Base-by-base conservation (phyloP, 257 asterid genomes). In the Asclepias syriaca region DNA sequence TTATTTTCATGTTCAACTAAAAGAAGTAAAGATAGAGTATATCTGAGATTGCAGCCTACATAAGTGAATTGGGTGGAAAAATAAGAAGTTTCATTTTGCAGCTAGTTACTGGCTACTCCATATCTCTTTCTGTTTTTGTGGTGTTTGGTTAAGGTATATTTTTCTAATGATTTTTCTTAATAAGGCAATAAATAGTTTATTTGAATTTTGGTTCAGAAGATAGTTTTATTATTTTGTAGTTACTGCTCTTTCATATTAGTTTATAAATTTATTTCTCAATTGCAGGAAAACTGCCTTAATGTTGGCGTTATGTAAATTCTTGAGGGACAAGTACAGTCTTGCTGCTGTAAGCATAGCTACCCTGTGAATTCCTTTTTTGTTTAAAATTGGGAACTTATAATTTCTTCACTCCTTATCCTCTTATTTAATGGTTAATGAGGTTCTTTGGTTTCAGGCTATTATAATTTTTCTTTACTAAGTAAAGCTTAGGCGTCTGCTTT, bases 271-370 rank as follows among this genome's bases (percentile, higher is more conserved):
- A 37, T 18, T 69, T 70, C 21, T 48, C n/a, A 19, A 40, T 39
- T 79, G 88, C 92, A 91, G 97, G 70, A 93, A 93, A 78, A 93
- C 98, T 8, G 97, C 98, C 22, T 71, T 93, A 76, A 93, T 93
- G 98, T 80, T 93, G 60, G 96, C 95, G 58, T 77, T 91, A 77
- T 91, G 97, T 78, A 87, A 87, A 66, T 27, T 67, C 74, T 86
- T 93, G 13, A 89, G 96, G 81, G 97, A 91, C 75, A 86, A 84
- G 73, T 93, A 93, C 86, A 91, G 96, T 75, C 96, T 93, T 70
- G 98, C 97, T 49, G 97, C 96, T 81, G 97, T 93, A 84, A 53
- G 97, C 85, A 73, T 55, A 39, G 5, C 6, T 57, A 54, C 57
- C 57, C 8, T 68, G 45, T 16, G 40, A 50, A 24, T 39, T 39